These are phyloP conservation scores for Cyclocybe aegerita DNA, from an alignment of 768 basidiomycete species.

Conservation along the genomic window DNA sequence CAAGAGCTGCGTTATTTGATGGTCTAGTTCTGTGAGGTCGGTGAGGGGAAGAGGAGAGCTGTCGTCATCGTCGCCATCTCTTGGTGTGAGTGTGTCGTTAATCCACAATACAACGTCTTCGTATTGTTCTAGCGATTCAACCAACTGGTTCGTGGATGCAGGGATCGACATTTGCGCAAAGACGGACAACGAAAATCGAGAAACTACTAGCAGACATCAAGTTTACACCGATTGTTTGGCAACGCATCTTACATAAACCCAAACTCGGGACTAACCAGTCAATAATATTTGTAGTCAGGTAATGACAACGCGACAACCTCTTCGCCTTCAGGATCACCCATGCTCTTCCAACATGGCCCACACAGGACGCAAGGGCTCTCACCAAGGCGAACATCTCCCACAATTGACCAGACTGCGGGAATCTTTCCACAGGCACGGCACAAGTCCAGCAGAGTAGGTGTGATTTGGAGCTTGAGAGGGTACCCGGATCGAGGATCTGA, in stretches of 20 bases:
- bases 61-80: constrained; percentile 25
- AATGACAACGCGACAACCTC: constrained; percentile 54
- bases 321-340: constrained; percentile 54
- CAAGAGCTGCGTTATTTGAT: constrained; percentile 71
- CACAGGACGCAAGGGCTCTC: constrained; percentile 80
- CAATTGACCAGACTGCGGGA: constrained; percentile 66
- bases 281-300: constrained; percentile 27
- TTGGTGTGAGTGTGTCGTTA: constrained; percentile 55
- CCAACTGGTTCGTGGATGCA: constrained; percentile 39
- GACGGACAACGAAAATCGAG: not conserved
- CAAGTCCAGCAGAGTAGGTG: constrained; percentile 57
- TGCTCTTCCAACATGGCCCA: constrained; percentile 67
- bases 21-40: constrained; percentile 63
- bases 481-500: constrained; percentile 59
- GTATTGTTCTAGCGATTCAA: constrained; percentile 58
- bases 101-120: constrained; percentile 70
- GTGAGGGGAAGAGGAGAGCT: constrained; percentile 17
- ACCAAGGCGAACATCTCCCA: constrained; percentile 71
- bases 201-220: not conserved
- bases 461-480: constrained; percentile 66
- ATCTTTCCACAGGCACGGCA: constrained; percentile 73
- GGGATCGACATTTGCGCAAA: constrained; percentile 26
- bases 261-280: constrained; percentile 4
- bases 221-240: constrained; percentile 17
- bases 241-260: not conserved